Percentiles rank a stretch among this genome's conserved stretches.
phyloP scores from a whole-genome alignment of 2,329 filamentous ascomycete genomes.

The Cytospora schulzeri region DNA sequence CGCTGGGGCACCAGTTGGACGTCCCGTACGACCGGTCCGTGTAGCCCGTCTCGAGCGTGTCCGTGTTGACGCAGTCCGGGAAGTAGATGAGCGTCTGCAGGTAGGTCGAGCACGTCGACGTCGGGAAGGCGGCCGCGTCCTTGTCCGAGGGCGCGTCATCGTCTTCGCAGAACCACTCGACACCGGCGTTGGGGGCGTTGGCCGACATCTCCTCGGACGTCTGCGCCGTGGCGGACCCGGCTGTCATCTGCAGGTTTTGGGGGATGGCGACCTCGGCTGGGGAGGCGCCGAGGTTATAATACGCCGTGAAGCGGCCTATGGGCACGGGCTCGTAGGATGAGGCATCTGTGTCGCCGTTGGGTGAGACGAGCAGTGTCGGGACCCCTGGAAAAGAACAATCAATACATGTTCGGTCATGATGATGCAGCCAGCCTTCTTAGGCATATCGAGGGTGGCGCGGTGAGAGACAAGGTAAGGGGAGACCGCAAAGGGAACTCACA shows the following conservation, averaged over 20 bases:
- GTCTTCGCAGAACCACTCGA: constrained; percentile 32
- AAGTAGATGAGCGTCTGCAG: constrained; percentile 58
- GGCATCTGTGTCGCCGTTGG: constrained; percentile 25
- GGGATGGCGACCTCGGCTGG: constrained; percentile 31
- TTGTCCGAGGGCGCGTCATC: constrained; percentile 53
- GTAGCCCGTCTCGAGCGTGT: constrained; percentile 35
- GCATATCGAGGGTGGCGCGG: too few relatives aligned
- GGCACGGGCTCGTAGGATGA: constrained; percentile 25
- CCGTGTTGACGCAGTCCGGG: constrained; percentile 44
- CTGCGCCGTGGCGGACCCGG: constrained; percentile 43
- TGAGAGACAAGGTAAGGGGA: fast-evolving
- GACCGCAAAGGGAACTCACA: constrained; percentile 19
- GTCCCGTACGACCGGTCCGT: constrained; percentile 37
- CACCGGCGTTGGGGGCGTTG: constrained; percentile 30
- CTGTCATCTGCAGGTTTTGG: constrained; percentile 37
- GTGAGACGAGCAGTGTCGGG: constrained; percentile 29
- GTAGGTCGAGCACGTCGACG: constrained; percentile 67
- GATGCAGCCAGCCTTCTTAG: not conserved
- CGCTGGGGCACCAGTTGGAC: constrained; percentile 40
- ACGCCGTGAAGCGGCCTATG: constrained; percentile 30
- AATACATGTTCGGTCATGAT: not conserved
- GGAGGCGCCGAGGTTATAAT: constrained; percentile 31
- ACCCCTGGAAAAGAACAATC: constrained; percentile 12
- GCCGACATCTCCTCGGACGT: constrained; percentile 38
- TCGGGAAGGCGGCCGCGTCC: constrained; percentile 71